Conservation (phyloP, 768 basidiomycete species). For the Russula vinacea region DNA sequence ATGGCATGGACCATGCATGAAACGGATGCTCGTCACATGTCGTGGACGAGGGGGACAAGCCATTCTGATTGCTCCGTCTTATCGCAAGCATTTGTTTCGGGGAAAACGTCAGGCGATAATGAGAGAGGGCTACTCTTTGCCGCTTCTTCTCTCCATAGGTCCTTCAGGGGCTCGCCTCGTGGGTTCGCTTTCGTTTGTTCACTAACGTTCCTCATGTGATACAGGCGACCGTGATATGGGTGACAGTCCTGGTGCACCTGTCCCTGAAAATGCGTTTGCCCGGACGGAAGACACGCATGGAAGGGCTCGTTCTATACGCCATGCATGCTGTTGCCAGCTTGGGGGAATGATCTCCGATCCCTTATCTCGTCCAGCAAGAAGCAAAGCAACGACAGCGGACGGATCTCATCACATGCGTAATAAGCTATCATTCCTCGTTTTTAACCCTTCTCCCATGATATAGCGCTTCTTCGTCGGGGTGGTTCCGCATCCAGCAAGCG, state of each 20-base stretch:
- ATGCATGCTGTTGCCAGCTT: neutral
- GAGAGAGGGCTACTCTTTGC: neutral
- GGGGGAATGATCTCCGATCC: neutral
- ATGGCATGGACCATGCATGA: neutral
- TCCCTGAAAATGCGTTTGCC: neutral
- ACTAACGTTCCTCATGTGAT: neutral
- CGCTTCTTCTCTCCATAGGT: neutral
- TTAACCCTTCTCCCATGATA: neutral
- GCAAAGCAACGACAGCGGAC: neutral
- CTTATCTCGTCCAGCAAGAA: neutral
- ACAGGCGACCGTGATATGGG: neutral
- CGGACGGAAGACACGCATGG: neutral
- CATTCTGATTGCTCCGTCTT: neutral
- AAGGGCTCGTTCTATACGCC: neutral
- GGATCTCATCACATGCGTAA: neutral
- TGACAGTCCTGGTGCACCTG: neutral
- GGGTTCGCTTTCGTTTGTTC: too few species aligned
- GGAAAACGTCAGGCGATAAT: conserved; percentile 1
- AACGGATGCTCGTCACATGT: neutral
- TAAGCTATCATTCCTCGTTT: neutral
- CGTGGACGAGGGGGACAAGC: neutral
- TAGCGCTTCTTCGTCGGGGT: neutral
- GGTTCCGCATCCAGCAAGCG: neutral
- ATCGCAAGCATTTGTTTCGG: neutral
- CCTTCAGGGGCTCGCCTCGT: neutral